Percentiles rank a stretch among this genome's conserved stretches.
Evolutionary conservation across 257 asterid species (phyloP).

Genomic region (Thymus mandschuricus): DNA sequence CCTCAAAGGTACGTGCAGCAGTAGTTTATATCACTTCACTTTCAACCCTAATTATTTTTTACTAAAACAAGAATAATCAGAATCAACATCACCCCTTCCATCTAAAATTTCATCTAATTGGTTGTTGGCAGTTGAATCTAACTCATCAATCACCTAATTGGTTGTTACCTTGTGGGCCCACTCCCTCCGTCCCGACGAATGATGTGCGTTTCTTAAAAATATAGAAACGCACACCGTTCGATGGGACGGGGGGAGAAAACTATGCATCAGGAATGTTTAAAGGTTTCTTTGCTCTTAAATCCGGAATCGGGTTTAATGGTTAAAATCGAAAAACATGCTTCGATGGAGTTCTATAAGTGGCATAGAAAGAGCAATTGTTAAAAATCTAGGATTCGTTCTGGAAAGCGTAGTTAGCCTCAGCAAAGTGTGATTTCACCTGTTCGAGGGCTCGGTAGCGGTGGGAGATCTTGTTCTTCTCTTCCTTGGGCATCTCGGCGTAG

Average conservation of each 20-base stretch:
- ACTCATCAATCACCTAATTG: conserved; percentile 16
- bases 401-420: conserved; percentile 72
- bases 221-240: too few relatives aligned
- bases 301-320: not conserved
- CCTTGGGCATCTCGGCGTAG: conserved; percentile 94
- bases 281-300: not conserved
- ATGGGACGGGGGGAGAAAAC: too few relatives aligned
- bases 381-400: conserved; percentile 37
- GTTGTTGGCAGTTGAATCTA: not conserved
- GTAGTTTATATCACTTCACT: conserved; percentile 19
- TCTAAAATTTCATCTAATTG: conserved; percentile 14
- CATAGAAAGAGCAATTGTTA: conserved; percentile 19
- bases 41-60: conserved; percentile 22
- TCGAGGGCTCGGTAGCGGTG: conserved; percentile 85
- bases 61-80: conserved; percentile 17
- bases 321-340: not conserved
- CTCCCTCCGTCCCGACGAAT: too few relatives aligned
- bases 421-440: conserved; percentile 79
- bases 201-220: too few relatives aligned
- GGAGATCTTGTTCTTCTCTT: conserved; percentile 85
- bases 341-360: conserved; percentile 7
- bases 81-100: conserved; percentile 7
- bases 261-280: too few relatives aligned
- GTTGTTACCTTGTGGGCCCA: not conserved
- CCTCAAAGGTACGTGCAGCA: not conserved